These are phyloP conservation scores for Pseudogymnoascus sp. DNA, from an alignment of 2,329 filamentous ascomycete genomes.

Conservation along the genomic window DNA sequence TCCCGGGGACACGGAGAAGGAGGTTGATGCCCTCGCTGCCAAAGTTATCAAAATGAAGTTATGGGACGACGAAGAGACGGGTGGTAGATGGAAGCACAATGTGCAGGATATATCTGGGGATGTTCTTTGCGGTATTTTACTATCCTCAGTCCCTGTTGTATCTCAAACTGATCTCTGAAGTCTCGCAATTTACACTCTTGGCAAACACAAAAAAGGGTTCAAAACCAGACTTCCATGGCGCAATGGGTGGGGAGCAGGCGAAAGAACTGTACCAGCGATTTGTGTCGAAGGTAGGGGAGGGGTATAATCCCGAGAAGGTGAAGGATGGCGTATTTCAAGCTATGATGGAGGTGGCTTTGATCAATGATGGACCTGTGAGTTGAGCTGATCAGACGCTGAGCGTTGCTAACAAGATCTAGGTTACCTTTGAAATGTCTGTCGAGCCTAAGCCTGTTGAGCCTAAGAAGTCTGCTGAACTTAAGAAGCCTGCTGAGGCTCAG, in stretches of 20 bases:
- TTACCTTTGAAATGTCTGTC: slow-evolving; percentile 4
- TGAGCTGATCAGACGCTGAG: background rate
- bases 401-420: background rate
- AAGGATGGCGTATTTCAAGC: slow-evolving; percentile 97
- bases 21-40: slow-evolving; percentile 71
- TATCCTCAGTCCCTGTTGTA: slow-evolving; percentile 1
- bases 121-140: slow-evolving; percentile 73
- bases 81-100: slow-evolving; percentile 68
- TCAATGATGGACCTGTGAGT: slow-evolving; percentile 72
- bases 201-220: slow-evolving; percentile 92
- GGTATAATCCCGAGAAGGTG: slow-evolving; percentile 66
- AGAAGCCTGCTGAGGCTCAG: background rate
- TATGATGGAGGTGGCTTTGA: slow-evolving; percentile 94
- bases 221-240: slow-evolving; percentile 91
- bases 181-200: slow-evolving; percentile 93
- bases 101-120: slow-evolving; percentile 86
- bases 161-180: slow-evolving; percentile 37
- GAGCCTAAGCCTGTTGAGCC: background rate
- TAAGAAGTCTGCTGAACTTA: background rate
- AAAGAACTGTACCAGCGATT: slow-evolving; percentile 79
- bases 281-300: slow-evolving; percentile 62
- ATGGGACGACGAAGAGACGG: slow-evolving; percentile 57
- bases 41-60: slow-evolving; percentile 87
- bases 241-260: slow-evolving; percentile 70
- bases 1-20: slow-evolving; percentile 82